Evolutionary conservation across 306 rosid species (phyloP), one percentile per base, ranked within the genome.

Genomic region (Castanea mollissima): DNA sequence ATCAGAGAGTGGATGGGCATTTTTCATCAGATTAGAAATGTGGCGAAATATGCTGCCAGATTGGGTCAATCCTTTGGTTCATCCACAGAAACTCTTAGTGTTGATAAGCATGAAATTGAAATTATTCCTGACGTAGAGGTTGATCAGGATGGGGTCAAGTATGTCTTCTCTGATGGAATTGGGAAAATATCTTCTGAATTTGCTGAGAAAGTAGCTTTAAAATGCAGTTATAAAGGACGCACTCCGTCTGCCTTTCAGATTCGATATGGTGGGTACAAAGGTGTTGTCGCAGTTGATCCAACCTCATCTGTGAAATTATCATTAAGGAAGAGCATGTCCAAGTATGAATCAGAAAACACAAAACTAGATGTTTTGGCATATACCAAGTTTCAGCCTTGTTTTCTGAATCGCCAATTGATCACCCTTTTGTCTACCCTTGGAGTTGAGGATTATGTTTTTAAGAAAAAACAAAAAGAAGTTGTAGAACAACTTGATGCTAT

Each of bases 31-130:
- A 94, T 94, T 76, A 88, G 70, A 86, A 94, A 94, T 83, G 97
- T 94, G 68, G 98, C 98, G 19, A 94, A 92, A 73, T 94, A 89
- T 82, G 98, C 98, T 73, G 98, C 98, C 46, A 88, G 98, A 74
- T 81, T 92, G 57, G 98, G 97, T 15, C 98, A 92, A 78, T 94
- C 98, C 29, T 92, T 94, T 71, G 87, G 97, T 74, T 92, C 98
- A n/a, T 94, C 98, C 46, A 89, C 93, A 4, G 97, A 94, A 87
- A 88, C 97, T 58, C 78, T 85, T 10, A 89, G 72, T 29, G 96
- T 92, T 49, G 10, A 2, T 11, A 51, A 49, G 68, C 5, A 80
- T 74, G 98, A 94, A 78, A 73, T 81, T 68, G 92, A 91, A 78
- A 64, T 55, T 32, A 91, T 92, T 82, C 87, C 86, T 13, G 97